Evolutionary conservation across 1,139 yeast species (phyloP).

Genomic region (Nakaseomyces glabratus): DNA sequence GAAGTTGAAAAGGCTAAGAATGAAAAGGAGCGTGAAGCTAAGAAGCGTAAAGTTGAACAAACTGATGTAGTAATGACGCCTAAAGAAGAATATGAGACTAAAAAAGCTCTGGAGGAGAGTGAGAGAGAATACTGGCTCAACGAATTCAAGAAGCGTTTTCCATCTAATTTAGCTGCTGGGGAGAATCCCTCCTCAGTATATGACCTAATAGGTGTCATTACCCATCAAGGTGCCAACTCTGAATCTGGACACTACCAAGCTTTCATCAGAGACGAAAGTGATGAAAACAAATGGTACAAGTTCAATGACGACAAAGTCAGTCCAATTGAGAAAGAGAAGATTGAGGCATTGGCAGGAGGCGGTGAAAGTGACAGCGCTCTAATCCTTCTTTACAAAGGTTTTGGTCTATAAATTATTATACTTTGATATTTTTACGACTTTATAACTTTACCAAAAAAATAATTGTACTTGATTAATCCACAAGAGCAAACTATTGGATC

Average conservation of each 20-base stretch:
- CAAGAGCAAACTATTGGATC: too few species aligned
- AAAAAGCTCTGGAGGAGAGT: constrained; percentile 29
- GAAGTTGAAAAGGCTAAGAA: constrained; percentile 66
- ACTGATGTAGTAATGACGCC: constrained; percentile 31
- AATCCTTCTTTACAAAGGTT: constrained; percentile 73
- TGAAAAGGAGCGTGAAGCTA: constrained; percentile 67
- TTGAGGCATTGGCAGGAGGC: constrained; percentile 87
- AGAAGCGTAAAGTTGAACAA: constrained; percentile 48
- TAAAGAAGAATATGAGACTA: constrained; percentile 31
- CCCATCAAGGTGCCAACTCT: constrained; percentile 93
- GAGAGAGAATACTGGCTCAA: constrained; percentile 33
- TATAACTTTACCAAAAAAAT: too few species aligned
- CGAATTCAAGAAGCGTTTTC: constrained; percentile 33
- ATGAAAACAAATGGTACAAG: constrained; percentile 82
- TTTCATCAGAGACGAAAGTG: constrained; percentile 64
- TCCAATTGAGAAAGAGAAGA: constrained; percentile 62
- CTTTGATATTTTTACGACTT: too few species aligned
- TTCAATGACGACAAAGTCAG: constrained; percentile 92
- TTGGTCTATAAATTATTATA: constrained; percentile 48
- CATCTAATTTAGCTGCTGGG: constrained; percentile 38
- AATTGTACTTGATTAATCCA: too few species aligned
- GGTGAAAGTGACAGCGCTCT: constrained; percentile 96
- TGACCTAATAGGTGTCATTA: constrained; percentile 71
- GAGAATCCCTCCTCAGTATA: constrained; percentile 86
- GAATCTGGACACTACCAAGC: constrained; percentile 97